Evolutionary conservation across 2,329 filamentous ascomycete genomes (phyloP).

Genomic region (Aplosporella prunicola): DNA sequence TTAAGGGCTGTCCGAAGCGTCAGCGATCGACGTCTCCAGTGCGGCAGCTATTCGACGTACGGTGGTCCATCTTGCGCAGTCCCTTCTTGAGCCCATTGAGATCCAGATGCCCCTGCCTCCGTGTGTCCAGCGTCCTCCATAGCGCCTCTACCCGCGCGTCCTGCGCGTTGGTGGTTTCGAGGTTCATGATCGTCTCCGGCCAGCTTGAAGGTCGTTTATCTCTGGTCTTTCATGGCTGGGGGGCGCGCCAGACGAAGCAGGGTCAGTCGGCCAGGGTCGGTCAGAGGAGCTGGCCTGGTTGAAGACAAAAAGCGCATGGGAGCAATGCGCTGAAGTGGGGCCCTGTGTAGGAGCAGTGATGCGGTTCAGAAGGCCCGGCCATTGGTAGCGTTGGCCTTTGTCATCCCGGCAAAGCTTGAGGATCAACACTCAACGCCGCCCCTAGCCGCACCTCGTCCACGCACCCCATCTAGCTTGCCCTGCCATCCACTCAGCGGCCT

Average conservation of each 20-base stretch:
- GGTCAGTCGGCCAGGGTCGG: neutral
- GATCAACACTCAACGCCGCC: no score
- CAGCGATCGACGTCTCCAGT: conserved; percentile 16
- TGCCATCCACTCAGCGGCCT: no score
- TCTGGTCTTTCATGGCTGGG: conserved; percentile 30
- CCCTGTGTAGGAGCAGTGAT: conserved; percentile 4
- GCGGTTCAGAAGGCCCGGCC: neutral
- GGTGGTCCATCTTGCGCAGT: conserved; percentile 81
- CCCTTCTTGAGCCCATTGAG: conserved; percentile 76
- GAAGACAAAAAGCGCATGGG: conserved; percentile 8
- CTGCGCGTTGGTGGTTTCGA: conserved; percentile 66
- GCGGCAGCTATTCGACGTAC: conserved; percentile 42
- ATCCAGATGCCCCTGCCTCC: conserved; percentile 70
- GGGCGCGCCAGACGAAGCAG: conserved; percentile 1
- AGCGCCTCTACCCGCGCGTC: conserved; percentile 75
- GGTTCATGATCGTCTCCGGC: conserved; percentile 48
- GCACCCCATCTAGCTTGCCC: no score
- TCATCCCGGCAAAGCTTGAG: conserved; percentile 1
- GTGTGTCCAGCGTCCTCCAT: conserved; percentile 74
- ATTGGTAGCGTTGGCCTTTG: neutral
- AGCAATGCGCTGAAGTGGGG: conserved; percentile 7
- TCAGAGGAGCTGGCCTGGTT: conserved; percentile 12
- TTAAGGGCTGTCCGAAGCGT: conserved; percentile 54
- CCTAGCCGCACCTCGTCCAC: no score
- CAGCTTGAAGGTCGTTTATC: conserved; percentile 19